Conservation (phyloP, 192 early-diverging fungal species). For the Coemansia sp. region DNA sequence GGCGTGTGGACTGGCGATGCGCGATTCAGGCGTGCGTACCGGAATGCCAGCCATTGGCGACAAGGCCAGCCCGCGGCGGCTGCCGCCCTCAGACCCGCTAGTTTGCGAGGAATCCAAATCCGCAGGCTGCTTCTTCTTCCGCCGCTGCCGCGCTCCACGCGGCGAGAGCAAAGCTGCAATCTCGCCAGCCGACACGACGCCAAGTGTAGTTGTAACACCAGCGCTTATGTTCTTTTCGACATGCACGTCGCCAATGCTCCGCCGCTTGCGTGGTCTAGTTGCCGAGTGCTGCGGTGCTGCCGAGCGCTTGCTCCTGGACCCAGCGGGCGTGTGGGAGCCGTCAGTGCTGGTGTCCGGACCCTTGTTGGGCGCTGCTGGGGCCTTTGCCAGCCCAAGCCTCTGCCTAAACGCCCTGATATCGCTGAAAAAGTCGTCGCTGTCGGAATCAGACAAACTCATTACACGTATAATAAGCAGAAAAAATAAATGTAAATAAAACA, state of each 20-base stretch:
- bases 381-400: constrained; percentile 23
- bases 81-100: too few relatives aligned
- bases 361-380: background rate
- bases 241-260: background rate
- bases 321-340: too few relatives aligned
- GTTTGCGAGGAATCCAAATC: background rate
- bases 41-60: constrained; percentile 9
- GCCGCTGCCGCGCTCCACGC: constrained; percentile 9
- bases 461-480: background rate
- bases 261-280: background rate
- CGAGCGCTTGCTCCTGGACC: background rate
- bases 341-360: too few relatives aligned
- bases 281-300: background rate
- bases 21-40: constrained; percentile 28
- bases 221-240: too few relatives aligned
- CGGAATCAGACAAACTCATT: constrained; percentile 21
- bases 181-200: constrained; percentile 25
- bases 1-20: constrained; percentile 9
- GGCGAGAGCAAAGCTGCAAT: constrained; percentile 38
- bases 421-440: constrained; percentile 46
- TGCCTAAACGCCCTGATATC: constrained; percentile 27
- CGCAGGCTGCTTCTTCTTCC: background rate
- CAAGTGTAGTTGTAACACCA: background rate
- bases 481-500: background rate
- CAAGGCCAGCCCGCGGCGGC: too few relatives aligned